phyloP scores from a whole-genome alignment of 257 asterid genomes.

The Dorcoceras hygrometricum region DNA sequence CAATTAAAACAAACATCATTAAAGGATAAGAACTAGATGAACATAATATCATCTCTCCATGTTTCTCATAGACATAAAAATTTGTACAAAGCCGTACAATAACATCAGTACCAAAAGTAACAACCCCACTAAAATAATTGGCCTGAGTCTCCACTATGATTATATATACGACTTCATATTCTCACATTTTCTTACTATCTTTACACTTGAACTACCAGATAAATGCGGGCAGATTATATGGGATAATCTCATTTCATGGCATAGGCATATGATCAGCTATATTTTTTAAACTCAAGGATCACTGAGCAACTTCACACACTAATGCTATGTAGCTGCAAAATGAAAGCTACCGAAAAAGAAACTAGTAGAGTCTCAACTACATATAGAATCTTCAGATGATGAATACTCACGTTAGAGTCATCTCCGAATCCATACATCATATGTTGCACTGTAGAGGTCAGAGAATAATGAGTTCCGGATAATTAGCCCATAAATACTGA shows the following conservation, averaged over 20 bases:
- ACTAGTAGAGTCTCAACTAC: neutral
- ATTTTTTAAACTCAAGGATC: neutral
- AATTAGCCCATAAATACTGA: neutral
- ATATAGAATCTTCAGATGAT: neutral
- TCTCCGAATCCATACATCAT: constrained; percentile 98
- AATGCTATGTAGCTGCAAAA: neutral
- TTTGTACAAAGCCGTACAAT: neutral
- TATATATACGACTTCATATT: neutral
- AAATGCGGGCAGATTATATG: neutral
- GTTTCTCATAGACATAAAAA: neutral
- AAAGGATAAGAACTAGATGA: constrained; percentile 1
- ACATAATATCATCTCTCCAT: neutral
- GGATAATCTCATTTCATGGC: neutral
- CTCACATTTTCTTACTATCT: constrained; percentile 8
- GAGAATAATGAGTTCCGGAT: constrained; percentile 14
- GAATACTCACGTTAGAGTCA: constrained; percentile 65
- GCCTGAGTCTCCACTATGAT: neutral
- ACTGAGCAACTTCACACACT: neutral
- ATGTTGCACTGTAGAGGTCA: constrained; percentile 67
- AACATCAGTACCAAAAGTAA: neutral
- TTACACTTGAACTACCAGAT: constrained; percentile 12
- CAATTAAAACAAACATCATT: constrained; percentile 15
- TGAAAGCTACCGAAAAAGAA: neutral
- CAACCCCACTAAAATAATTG: neutral
- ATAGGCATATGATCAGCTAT: neutral